Evolutionary conservation across 768 basidiomycete species (phyloP), one percentile per base, ranked within the genome.

Genomic region (Hericium alpestre): DNA sequence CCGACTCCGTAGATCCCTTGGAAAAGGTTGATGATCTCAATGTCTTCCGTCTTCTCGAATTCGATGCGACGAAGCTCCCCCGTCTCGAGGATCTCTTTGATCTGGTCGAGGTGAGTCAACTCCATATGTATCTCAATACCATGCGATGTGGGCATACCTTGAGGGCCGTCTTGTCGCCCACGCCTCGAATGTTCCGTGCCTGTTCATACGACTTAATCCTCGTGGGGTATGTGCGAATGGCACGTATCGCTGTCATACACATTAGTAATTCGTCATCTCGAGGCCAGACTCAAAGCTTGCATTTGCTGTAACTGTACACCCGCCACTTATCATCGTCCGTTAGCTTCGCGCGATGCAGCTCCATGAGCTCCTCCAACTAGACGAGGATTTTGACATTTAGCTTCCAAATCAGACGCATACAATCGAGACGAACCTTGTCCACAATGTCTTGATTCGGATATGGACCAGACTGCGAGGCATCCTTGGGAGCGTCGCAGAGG

Each of bases 1-100:
- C 91, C 93, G 57, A 93, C 90, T 37, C 89, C 91, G 64, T 94
- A 94, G 46, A 96, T 86, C 8, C 88, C 87, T 55, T 80, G 79
- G 65, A 95, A 93, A 10, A 82, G 49, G 22, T 74, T 71, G 2
- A 77, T 75, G 0, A 76, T 77, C 40, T 72, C 66, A 1, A 87
- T 75, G 53, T 87, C 87, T 38, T 79, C 81, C 1, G 84, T 86
- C 22, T 71, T 75, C 66, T 88, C 87, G 56, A 82, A 83, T 38
- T 70, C 71, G 56, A 93, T 83, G 15, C 90, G 80, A 20, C 75
- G 74, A 32, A 91, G 73, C n/a, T 77, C 71, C 0, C 90, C 90
- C 0, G 90, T 91, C 57, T 82, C 66, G 23, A 91, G 64, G 27
- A 93, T 90, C 67, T 93, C 90, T 75, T 82, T 82, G 54, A 92